phyloP scores from a whole-genome alignment of 2,329 filamentous ascomycete genomes.

The Aspergillaceae sp. region DNA sequence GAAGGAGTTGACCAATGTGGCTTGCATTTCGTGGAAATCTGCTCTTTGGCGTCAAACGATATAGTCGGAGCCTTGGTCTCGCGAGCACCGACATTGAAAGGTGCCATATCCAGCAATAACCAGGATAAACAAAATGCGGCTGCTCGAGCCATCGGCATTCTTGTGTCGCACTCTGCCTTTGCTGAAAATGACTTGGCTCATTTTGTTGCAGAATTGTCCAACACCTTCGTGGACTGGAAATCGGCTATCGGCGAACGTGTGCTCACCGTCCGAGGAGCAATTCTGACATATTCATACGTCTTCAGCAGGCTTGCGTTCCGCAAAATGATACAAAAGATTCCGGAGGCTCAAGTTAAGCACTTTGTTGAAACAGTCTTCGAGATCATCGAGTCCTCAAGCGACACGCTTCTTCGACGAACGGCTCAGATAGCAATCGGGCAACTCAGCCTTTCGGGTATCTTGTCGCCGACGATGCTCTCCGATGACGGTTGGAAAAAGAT shows the following conservation, averaged over 20 bases:
- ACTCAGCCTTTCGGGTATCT: slow-evolving; percentile 50
- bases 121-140: slow-evolving; percentile 57
- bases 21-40: slow-evolving; percentile 46
- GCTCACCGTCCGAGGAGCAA: slow-evolving; percentile 52
- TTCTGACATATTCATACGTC: slow-evolving; percentile 51
- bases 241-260: slow-evolving; percentile 51
- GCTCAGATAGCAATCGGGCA: slow-evolving; percentile 52
- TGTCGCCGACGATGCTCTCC: slow-evolving; percentile 30
- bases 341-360: slow-evolving; percentile 32
- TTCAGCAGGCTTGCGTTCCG: slow-evolving; percentile 51
- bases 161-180: slow-evolving; percentile 55
- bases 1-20: slow-evolving; percentile 38
- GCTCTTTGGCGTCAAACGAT: slow-evolving; percentile 47
- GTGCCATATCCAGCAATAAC: slow-evolving; percentile 62
- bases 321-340: slow-evolving; percentile 19
- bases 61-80: slow-evolving; percentile 44
- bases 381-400: slow-evolving; percentile 47
- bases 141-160: slow-evolving; percentile 64
- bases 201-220: slow-evolving; percentile 40
- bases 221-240: slow-evolving; percentile 45
- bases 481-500: slow-evolving; percentile 38
- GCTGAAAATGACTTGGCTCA: slow-evolving; percentile 34
- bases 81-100: slow-evolving; percentile 47
- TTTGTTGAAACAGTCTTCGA: slow-evolving; percentile 41
- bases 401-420: slow-evolving; percentile 50